Base-by-base conservation (phyloP, 345 rosid species). In the Litchi chinensis region DNA sequence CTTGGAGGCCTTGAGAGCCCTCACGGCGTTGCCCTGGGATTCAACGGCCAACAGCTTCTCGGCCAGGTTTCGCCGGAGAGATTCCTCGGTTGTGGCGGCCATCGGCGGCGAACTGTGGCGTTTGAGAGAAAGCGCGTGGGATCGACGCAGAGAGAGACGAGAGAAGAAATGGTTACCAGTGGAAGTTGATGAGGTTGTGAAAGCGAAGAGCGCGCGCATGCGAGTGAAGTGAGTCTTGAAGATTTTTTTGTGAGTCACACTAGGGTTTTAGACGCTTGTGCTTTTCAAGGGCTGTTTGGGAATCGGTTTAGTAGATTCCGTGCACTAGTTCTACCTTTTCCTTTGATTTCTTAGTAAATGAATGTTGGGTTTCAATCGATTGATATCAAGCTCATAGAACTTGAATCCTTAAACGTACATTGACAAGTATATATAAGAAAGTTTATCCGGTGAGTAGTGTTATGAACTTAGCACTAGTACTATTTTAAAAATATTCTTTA, bases 21-120 rank as follows among this genome's bases (percentile, higher is more conserved):
- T 91, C 39, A 95, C 93, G 44, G 89, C 87, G 81, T 86, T 88
- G 24, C 97, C 99, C 6, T 90, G 95, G 59, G 90, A 79, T 22
- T 93, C 98, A 64, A 92, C 86, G 50, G 93, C 86, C 13, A 94
- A 82, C 65, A 85, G 93, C 89, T 86, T 90, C 66, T 87, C 90
- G 21, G 91, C 80, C 0, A 95, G 82, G 4, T 88, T 78, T 65
- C 75, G 83, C 76, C 97, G 94, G 74, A 95, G 92, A 7, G 93
- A 87, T 60, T 89, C 90, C 79, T 93, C 95, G 75, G 39, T 65
- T 37, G 85, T 39, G 5, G 89, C n/a, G 57, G 78, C 97, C 98
- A 92, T 93, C 7, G 85, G 68, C 32, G 70, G 68, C 3, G 22
- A 4, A 60, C 18, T 32, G 63, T 57, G 73, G 60, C 39, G 74